These are phyloP conservation scores for Camillea tinctor DNA, from an alignment of 2,329 filamentous ascomycete genomes.

Conservation along the genomic window DNA sequence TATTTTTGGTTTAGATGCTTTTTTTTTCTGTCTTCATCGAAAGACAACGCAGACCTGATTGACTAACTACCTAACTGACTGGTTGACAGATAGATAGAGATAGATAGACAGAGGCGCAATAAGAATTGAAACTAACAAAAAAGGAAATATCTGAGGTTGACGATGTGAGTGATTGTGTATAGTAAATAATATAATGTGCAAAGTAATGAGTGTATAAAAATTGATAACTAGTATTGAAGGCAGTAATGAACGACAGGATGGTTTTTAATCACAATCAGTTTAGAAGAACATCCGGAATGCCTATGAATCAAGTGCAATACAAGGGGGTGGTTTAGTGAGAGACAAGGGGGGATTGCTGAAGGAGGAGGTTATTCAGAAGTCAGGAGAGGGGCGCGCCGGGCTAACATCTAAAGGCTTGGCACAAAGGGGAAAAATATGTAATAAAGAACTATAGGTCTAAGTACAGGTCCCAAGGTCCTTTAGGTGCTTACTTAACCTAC, in stretches of 20 bases:
- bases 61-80: no score
- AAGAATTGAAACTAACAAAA: no score
- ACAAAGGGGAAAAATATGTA: background rate
- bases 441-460: no score
- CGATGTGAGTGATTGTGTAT: background rate
- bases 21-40: background rate
- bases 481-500: no score
- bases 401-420: background rate
- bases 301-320: background rate
- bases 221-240: background rate
- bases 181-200: background rate
- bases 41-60: no score
- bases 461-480: background rate
- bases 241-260: constrained; percentile 2
- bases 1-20: background rate
- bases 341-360: background rate
- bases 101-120: background rate
- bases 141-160: background rate
- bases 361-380: background rate
- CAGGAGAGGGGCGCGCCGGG: background rate
- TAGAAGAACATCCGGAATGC: background rate
- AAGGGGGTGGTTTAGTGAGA: background rate
- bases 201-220: background rate
- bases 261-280: background rate
- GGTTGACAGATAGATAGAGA: no score